Percentiles rank a stretch among this genome's conserved stretches.
phyloP scores from a whole-genome alignment of 2,329 filamentous ascomycete species.

The Penicillium palitans region DNA sequence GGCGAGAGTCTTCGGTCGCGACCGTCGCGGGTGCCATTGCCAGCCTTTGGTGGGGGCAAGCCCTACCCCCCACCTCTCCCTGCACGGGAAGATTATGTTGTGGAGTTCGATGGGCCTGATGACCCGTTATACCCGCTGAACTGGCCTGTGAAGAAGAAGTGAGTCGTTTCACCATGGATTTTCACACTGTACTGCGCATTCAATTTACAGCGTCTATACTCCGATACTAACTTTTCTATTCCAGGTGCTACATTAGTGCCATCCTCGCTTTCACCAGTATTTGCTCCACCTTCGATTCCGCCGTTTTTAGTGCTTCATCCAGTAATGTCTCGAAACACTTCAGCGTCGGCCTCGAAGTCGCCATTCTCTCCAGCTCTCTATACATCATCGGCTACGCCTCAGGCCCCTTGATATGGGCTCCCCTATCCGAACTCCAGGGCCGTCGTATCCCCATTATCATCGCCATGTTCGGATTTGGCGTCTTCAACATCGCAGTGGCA shows the following conservation, averaged over 20 bases:
- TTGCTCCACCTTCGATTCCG: conserved; percentile 53
- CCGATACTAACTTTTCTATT: background rate
- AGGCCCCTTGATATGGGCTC: conserved; percentile 61
- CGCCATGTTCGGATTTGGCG: conserved; percentile 42
- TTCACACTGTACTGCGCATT: background rate
- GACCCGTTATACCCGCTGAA: conserved; percentile 57
- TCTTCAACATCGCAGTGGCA: conserved; percentile 49
- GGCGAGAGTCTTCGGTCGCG: conserved; percentile 33
- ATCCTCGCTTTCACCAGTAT: conserved; percentile 28
- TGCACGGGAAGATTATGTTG: conserved; percentile 55
- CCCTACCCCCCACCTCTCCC: conserved; percentile 54
- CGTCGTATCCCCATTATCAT: conserved; percentile 54
- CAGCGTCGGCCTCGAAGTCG: conserved; percentile 42
- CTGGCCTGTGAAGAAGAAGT: conserved; percentile 52
- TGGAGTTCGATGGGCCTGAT: conserved; percentile 53
- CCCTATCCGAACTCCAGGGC: conserved; percentile 60
- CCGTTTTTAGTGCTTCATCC: conserved; percentile 68
- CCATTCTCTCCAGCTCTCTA: conserved; percentile 47
- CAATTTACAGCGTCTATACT: background rate
- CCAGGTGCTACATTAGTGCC: conserved; percentile 19
- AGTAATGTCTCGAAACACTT: conserved; percentile 51
- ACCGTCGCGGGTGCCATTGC: conserved; percentile 25
- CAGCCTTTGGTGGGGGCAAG: conserved; percentile 44
- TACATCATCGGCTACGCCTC: conserved; percentile 54
- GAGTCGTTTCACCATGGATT: conserved; percentile 4